phyloP scores from a whole-genome alignment of 1,284 basidiomycete genomes.

The Rhodotorula glutinis region DNA sequence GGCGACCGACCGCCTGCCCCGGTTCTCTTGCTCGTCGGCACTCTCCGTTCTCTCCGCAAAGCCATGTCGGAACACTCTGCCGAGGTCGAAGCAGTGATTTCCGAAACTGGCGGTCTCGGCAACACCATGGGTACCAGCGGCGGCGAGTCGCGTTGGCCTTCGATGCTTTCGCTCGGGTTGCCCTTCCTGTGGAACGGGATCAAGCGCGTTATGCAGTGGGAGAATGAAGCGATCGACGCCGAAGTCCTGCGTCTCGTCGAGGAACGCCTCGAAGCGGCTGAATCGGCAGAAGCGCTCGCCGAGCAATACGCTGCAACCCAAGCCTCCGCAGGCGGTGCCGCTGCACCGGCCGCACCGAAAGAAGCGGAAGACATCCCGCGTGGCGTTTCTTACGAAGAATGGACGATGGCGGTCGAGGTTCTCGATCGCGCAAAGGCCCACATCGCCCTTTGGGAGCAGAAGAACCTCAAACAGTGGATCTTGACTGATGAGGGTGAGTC shows the following conservation, averaged over 20 bases:
- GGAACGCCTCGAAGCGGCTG: conserved; percentile 36
- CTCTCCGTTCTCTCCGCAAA: conserved; percentile 39
- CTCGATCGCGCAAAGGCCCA: conserved; percentile 31
- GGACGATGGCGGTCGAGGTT: conserved; percentile 41
- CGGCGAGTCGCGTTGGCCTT: conserved; percentile 37
- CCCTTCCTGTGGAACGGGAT: conserved; percentile 41
- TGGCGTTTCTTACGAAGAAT: conserved; percentile 39
- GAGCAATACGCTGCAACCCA: background rate
- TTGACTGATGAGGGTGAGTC: conserved; percentile 34
- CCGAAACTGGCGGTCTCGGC: conserved; percentile 9
- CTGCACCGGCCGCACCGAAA: background rate
- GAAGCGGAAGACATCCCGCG: conserved; percentile 20
- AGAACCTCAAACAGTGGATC: conserved; percentile 31
- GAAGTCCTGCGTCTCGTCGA: conserved; percentile 42
- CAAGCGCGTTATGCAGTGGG: conserved; percentile 41
- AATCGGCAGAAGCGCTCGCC: conserved; percentile 13
- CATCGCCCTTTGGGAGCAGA: conserved; percentile 34
- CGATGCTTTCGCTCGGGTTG: conserved; percentile 41
- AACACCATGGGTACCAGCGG: background rate
- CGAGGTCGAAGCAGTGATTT: conserved; percentile 21
- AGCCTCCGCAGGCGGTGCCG: background rate
- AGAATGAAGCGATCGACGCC: conserved; percentile 37
- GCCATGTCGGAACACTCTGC: conserved; percentile 40
- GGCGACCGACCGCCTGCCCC: conserved; percentile 24
- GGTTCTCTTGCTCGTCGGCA: conserved; percentile 42